Conservation (phyloP, 2,329 filamentous ascomycete genomes). For the Fusarium setosum region DNA sequence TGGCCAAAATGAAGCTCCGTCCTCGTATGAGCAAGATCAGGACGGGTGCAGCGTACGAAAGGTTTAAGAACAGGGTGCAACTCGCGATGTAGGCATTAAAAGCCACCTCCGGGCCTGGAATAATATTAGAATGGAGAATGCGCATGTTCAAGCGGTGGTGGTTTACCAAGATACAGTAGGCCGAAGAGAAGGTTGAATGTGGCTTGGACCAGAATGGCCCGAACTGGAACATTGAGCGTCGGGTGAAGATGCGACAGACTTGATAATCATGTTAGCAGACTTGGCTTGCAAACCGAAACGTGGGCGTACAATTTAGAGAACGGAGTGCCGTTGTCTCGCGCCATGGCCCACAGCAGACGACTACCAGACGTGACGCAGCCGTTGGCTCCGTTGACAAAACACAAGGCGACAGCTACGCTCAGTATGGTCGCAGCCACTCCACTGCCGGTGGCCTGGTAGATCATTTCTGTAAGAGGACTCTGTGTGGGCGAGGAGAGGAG, state of each 20-base stretch:
- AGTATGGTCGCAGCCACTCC: conserved; percentile 53
- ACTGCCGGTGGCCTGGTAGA: conserved; percentile 54
- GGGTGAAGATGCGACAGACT: conserved; percentile 51
- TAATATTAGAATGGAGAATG: neutral
- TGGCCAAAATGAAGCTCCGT: conserved; percentile 43
- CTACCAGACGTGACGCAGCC: conserved; percentile 57
- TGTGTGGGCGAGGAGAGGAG: conserved; percentile 52
- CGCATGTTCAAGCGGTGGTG: accelerated
- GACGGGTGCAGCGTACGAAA: conserved; percentile 58
- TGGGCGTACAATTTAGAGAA: conserved; percentile 41
- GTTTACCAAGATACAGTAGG: conserved; percentile 52
- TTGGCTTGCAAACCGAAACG: accelerated
- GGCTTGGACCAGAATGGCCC: conserved; percentile 54
- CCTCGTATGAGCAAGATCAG: conserved; percentile 52
- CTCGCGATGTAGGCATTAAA: conserved; percentile 59
- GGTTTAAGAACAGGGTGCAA: conserved; percentile 58
- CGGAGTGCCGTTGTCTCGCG: conserved; percentile 55
- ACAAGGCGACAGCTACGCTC: conserved; percentile 54
- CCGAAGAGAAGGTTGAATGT: conserved; percentile 58
- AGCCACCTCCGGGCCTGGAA: conserved; percentile 53
- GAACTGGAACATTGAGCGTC: conserved; percentile 54
- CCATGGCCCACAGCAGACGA: conserved; percentile 59
- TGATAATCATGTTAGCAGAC: neutral
- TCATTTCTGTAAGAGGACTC: conserved; percentile 59
- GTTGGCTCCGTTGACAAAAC: conserved; percentile 58